phyloP scores from a whole-genome alignment of 495 filamentous ascomycete species.

The Penicillium cinerascens region DNA sequence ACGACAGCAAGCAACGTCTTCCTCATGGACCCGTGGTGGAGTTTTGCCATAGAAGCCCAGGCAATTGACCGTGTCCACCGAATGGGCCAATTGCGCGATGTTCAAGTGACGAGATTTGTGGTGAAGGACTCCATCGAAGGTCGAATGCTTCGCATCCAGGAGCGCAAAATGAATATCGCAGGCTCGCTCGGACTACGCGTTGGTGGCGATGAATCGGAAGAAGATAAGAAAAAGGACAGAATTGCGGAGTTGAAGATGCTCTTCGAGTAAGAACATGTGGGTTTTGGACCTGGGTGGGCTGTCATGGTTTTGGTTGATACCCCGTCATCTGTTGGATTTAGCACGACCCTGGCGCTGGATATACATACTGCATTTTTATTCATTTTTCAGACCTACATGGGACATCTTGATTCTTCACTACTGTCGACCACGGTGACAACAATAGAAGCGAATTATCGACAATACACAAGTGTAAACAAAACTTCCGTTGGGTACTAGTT shows the following conservation, averaged over 20 bases:
- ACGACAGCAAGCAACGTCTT: slow-evolving; percentile 84
- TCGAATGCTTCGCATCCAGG: slow-evolving; percentile 90
- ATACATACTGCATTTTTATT: too few relatives aligned
- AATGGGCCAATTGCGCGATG: slow-evolving; percentile 89
- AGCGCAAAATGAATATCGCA: slow-evolving; percentile 84
- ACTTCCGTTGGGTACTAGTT: slow-evolving; percentile 3
- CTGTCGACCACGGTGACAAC: too few relatives aligned
- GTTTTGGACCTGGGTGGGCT: neutral
- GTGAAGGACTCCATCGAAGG: slow-evolving; percentile 89
- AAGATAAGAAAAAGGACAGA: slow-evolving; percentile 84
- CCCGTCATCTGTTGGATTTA: neutral
- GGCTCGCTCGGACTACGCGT: slow-evolving; percentile 81
- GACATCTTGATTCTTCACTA: too few relatives aligned
- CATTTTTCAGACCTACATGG: too few relatives aligned
- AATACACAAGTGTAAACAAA: neutral
- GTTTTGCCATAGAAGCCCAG: slow-evolving; percentile 92
- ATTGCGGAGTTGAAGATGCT: slow-evolving; percentile 95
- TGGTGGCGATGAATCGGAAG: slow-evolving; percentile 64
- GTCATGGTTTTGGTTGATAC: neutral
- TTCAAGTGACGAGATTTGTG: slow-evolving; percentile 81
- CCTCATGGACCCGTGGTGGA: slow-evolving; percentile 99
- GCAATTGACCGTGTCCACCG: slow-evolving; percentile 98
- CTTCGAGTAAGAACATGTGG: slow-evolving; percentile 55
- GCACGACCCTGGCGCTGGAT: neutral
- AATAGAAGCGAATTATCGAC: too few relatives aligned